Percentiles rank a stretch among this genome's conserved stretches.
Conservation (phyloP, 805 yeast genomes). For the Kuraishia piskuri region DNA sequence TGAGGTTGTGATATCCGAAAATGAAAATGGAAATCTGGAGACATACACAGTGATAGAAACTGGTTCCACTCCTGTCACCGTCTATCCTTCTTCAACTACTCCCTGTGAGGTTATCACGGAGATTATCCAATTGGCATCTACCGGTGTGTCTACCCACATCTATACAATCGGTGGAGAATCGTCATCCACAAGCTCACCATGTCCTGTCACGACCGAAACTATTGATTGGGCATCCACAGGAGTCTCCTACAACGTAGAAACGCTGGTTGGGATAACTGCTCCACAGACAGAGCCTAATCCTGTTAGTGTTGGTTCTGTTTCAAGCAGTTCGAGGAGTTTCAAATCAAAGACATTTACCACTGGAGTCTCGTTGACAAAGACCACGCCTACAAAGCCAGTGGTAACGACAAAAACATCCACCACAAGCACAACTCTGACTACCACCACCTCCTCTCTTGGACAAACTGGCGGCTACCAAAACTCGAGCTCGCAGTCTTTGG, state of each 20-base stretch:
- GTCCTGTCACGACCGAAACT: not conserved
- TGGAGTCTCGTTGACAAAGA: not conserved
- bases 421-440: not conserved
- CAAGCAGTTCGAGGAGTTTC: not conserved
- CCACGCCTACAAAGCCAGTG: not conserved
- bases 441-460: not conserved
- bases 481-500: not conserved
- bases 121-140: not conserved
- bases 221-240: not conserved
- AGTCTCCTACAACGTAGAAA: not conserved
- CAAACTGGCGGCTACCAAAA: not conserved
- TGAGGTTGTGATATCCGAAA: not conserved
- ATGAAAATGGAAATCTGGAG: not conserved
- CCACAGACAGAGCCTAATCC: not conserved
- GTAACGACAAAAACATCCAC: not conserved
- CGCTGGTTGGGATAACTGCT: not conserved
- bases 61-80: not conserved
- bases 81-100: not conserved
- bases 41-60: not conserved
- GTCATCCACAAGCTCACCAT: not conserved
- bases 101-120: not conserved
- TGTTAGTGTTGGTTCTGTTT: not conserved
- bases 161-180: not conserved
- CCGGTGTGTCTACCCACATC: not conserved
- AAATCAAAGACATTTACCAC: not conserved